Evolutionary conservation across 768 basidiomycete species (phyloP).

Genomic region (Hericium alpestre): DNA sequence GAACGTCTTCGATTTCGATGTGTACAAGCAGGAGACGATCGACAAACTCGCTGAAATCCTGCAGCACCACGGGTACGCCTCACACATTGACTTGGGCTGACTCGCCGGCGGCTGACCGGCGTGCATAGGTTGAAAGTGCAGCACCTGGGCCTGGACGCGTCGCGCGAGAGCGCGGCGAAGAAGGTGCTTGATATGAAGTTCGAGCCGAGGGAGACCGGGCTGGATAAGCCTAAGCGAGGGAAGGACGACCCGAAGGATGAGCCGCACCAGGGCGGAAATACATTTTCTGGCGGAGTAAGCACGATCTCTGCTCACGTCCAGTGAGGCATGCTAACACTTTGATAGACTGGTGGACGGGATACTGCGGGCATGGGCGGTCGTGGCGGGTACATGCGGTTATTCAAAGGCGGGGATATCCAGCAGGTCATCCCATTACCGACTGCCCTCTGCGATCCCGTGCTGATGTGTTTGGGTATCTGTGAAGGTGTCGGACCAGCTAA

Average conservation of each 20-base stretch:
- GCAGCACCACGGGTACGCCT: slow-evolving; percentile 44
- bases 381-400: slow-evolving; percentile 56
- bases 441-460: not conserved
- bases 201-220: slow-evolving; percentile 37
- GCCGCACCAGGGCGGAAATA: slow-evolving; percentile 49
- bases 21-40: slow-evolving; percentile 55
- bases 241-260: slow-evolving; percentile 47
- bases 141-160: slow-evolving; percentile 45
- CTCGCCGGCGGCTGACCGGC: not conserved
- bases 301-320: not conserved
- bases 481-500: slow-evolving; percentile 42
- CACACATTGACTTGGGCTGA: not conserved
- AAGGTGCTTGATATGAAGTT: slow-evolving; percentile 44
- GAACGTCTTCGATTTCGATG: slow-evolving; percentile 63
- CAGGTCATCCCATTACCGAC: slow-evolving; percentile 30
- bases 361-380: slow-evolving; percentile 57
- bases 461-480: not conserved
- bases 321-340: not conserved
- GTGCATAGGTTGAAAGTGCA: slow-evolving; percentile 37
- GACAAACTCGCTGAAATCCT: slow-evolving; percentile 50
- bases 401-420: slow-evolving; percentile 50
- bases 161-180: slow-evolving; percentile 42
- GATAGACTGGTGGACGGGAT: slow-evolving; percentile 52
- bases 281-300: slow-evolving; percentile 53
- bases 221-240: slow-evolving; percentile 50